Base-by-base conservation (phyloP, 768 basidiomycete genomes). In the Phanerochaete carnosa region DNA sequence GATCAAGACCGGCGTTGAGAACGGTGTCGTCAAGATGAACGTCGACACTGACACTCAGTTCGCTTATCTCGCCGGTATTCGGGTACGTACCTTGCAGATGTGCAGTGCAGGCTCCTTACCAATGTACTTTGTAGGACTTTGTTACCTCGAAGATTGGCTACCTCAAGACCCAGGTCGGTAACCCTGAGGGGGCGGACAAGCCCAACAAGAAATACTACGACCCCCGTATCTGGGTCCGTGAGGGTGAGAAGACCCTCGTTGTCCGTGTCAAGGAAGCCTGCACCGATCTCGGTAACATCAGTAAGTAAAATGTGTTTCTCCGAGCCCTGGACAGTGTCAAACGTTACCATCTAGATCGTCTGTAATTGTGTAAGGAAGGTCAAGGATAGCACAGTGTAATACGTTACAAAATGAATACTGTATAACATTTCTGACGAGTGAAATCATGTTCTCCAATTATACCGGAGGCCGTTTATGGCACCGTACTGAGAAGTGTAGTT, bases 121-220 rank as follows among this genome's bases (percentile, higher is more conserved):
- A 33, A 11, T 6, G 6, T 22, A n/a, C 29, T 32, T 6, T 54
- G 2, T 64, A 94, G 83, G 90, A 99, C 80, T 98, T 95, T 72
- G 74, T 98, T 70, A 68, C 71, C 66, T 88, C 85, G 65, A 97
- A 92, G 85, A 85, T 87, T 67, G 96, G 83, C 62, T 98, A 97
- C 79, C 82, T 99, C 66, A 73, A 84, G 70, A 80, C 86, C 30
- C 96, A 99, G 74, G 94, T 98, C 64, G 96, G 96, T 53, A 98
- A 98, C 83, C 97, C 97, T 43, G 95, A 98, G 26, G 95, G 95
- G 47, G 74, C 86, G 23, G 95, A 98, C 78, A 96, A 96, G 82
- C 96, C 96, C 59, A 98, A 99, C 88, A 99, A 99, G 91, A 99
- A 98, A 90, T 89, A 75, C 81, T 96, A 96, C 77, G 94, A 96